Conservation (phyloP, 31 red algal species). For the Bonnemaisonia californica region DNA sequence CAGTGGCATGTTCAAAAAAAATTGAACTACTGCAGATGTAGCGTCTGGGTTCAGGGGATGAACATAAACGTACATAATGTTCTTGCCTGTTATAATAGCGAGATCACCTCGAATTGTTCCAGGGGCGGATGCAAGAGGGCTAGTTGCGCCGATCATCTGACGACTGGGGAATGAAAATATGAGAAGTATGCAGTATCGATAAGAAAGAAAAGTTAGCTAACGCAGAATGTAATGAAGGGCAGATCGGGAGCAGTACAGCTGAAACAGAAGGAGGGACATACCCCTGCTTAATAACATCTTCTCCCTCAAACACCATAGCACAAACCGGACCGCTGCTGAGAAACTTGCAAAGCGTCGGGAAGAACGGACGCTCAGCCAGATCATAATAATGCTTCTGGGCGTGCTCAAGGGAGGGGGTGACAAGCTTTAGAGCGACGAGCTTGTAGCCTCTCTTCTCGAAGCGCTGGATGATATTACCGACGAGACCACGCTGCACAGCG, state of each 20-base stretch:
- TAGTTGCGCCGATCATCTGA: constrained; percentile 96
- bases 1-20: too few species aligned
- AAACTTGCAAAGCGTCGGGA: constrained; percentile 83
- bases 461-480: constrained; percentile 86
- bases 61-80: constrained; percentile 64
- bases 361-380: constrained; percentile 87
- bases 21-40: too few species aligned
- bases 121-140: constrained; percentile 86
- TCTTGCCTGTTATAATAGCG: constrained; percentile 81
- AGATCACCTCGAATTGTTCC: constrained; percentile 98
- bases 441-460: constrained; percentile 97
- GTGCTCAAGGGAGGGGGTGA: constrained; percentile 74
- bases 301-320: constrained; percentile 95
- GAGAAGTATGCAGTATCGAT: neutral
- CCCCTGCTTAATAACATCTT: constrained; percentile 87
- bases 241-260: too few species aligned
- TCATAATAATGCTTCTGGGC: constrained; percentile 92
- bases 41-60: neutral
- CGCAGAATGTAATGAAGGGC: too few species aligned
- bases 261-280: constrained; percentile 7
- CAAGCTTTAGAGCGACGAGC: constrained; percentile 87
- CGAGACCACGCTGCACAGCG: constrained; percentile 90
- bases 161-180: constrained; percentile 34
- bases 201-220: constrained; percentile 19
- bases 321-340: constrained; percentile 88